phyloP scores from a whole-genome alignment of 257 asterid genomes.

The Primulina tabacum region DNA sequence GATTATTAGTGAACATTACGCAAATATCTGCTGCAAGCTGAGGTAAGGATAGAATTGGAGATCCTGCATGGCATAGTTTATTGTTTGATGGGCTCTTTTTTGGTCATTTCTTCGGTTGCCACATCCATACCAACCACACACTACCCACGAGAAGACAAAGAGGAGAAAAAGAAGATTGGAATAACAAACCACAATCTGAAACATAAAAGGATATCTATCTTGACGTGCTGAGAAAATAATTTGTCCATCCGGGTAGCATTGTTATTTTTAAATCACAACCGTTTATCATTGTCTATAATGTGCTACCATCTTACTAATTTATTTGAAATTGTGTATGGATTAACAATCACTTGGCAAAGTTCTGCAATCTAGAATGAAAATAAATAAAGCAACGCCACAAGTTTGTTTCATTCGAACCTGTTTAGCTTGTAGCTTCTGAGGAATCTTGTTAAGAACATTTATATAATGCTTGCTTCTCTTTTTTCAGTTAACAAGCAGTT shows the following conservation, averaged over 20 bases:
- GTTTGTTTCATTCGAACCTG: background rate
- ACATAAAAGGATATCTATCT: background rate
- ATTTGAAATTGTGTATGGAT: background rate
- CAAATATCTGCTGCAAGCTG: too few relatives aligned
- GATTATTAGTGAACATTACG: too few relatives aligned
- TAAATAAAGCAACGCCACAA: background rate
- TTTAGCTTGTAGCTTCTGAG: constrained; percentile 2
- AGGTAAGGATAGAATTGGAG: too few relatives aligned
- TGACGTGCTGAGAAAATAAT: background rate
- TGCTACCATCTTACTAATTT: too few relatives aligned
- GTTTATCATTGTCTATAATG: background rate
- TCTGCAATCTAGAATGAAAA: background rate
- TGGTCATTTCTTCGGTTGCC: too few relatives aligned
- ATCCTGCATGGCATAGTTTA: too few relatives aligned
- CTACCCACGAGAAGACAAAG: background rate
- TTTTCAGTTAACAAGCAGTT: constrained; percentile 82
- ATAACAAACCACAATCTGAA: background rate
- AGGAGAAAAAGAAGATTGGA: background rate
- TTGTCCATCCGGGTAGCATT: background rate
- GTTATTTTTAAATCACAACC: background rate
- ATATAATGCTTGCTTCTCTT: background rate
- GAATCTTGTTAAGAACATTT: background rate
- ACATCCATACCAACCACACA: background rate
- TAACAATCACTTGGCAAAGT: background rate
- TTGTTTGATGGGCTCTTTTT: too few relatives aligned